A percentile compares a stretch with the other conserved stretches of the same genome.
These are phyloP conservation scores for Boechera divaricarpa DNA, from an alignment of 345 rosid species.

Conservation along the genomic window DNA sequence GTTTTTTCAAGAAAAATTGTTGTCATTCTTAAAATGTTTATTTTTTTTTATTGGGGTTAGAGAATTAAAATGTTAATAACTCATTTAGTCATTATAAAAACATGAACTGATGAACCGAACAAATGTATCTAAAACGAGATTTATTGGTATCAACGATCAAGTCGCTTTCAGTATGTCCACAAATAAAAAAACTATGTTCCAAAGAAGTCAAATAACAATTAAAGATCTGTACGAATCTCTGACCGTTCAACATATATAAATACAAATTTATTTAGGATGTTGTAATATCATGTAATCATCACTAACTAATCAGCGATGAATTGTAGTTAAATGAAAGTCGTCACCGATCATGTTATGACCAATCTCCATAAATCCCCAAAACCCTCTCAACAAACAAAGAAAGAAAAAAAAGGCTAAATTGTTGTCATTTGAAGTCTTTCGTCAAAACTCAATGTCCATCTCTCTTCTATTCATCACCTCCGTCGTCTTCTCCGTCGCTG, in stretches of 20 bases:
- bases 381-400: background rate
- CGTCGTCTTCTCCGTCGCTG: conserved; percentile 36
- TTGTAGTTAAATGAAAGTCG: background rate
- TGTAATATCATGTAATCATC: background rate
- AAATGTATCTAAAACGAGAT: background rate
- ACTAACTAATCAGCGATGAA: background rate
- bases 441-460: conserved; percentile 31
- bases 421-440: no score
- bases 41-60: background rate
- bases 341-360: conserved; percentile 28
- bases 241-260: conserved; percentile 4
- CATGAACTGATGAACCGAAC: background rate
- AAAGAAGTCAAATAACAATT: conserved; percentile 24
- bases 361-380: conserved; percentile 23
- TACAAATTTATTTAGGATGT: background rate
- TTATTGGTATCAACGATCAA: background rate
- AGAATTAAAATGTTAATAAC: background rate
- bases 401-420: no score
- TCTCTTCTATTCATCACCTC: conserved; percentile 22
- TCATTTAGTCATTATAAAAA: background rate
- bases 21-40: no score
- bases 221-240: conserved; percentile 7
- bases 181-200: background rate
- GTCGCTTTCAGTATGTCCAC: background rate
- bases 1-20: no score